Evolutionary conservation across 768 basidiomycete species (phyloP).

Genomic region (Mycena kentingensis): DNA sequence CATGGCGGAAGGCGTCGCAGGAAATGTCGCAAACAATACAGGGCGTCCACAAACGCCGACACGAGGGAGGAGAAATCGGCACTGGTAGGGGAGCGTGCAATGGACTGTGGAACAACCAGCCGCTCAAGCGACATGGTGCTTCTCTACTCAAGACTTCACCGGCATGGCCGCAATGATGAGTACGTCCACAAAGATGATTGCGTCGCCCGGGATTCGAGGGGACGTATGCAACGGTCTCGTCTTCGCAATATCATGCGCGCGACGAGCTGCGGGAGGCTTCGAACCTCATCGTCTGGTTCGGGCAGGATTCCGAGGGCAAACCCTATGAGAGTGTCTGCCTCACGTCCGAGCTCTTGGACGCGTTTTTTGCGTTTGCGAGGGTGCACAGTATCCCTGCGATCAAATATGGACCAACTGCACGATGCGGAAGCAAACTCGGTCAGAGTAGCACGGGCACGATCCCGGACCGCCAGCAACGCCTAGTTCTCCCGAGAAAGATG

Average conservation of each 20-base stretch:
- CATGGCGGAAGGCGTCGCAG: too few species aligned
- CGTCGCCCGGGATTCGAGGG: conserved; percentile 8
- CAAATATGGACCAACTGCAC: too few species aligned
- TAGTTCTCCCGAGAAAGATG: background rate
- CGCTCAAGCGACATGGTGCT: too few species aligned
- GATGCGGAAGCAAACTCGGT: conserved; percentile 3
- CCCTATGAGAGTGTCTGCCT: conserved; percentile 21
- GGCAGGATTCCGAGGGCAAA: conserved; percentile 12
- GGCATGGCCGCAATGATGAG: conserved; percentile 6
- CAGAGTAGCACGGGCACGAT: conserved; percentile 7
- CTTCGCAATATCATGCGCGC: conserved; percentile 21
- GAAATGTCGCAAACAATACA: too few species aligned
- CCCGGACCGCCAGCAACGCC: conserved; percentile 13
- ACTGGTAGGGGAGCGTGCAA: too few species aligned
- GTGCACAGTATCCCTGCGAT: too few species aligned
- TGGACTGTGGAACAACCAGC: too few species aligned
- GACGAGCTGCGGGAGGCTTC: conserved; percentile 16
- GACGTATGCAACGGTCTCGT: conserved; percentile 17
- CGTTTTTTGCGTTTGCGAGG: conserved; percentile 13
- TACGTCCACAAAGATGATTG: background rate
- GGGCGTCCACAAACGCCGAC: too few species aligned
- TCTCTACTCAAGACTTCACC: too few species aligned
- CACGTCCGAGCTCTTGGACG: conserved; percentile 18
- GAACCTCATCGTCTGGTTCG: conserved; percentile 6
- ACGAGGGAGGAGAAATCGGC: too few species aligned